phyloP scores from a whole-genome alignment of 768 basidiomycete genomes.

The Boletus reticuloceps region DNA sequence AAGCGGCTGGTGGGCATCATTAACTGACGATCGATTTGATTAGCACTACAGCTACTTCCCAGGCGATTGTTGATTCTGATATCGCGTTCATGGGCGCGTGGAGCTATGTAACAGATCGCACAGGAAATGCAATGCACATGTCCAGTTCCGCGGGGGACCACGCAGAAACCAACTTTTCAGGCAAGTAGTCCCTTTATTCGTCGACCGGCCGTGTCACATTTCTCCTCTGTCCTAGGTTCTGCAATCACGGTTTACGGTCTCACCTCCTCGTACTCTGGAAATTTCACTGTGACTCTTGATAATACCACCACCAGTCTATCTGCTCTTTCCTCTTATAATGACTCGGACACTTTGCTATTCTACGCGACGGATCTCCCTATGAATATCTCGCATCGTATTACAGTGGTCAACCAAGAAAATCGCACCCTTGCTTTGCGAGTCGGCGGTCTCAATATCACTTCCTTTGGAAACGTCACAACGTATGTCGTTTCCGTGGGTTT shows the following conservation, averaged over 20 bases:
- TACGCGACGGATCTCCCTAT: slow-evolving; percentile 61
- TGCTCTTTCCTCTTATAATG: slow-evolving; percentile 51
- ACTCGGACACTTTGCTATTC: slow-evolving; percentile 56
- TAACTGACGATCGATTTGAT: slow-evolving; percentile 22
- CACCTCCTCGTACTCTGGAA: slow-evolving; percentile 55
- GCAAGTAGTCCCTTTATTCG: slow-evolving; percentile 32
- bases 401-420: slow-evolving; percentile 56
- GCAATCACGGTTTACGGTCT: slow-evolving; percentile 59
- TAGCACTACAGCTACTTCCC: slow-evolving; percentile 36
- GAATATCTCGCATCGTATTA: slow-evolving; percentile 44
- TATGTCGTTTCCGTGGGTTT: slow-evolving; percentile 19
- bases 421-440: slow-evolving; percentile 47
- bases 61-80: slow-evolving; percentile 41
- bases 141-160: slow-evolving; percentile 45
- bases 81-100: slow-evolving; percentile 58
- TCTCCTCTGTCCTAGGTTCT: slow-evolving; percentile 43
- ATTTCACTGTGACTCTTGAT: slow-evolving; percentile 57
- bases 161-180: slow-evolving; percentile 43
- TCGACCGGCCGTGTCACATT: background rate
- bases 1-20: slow-evolving; percentile 10
- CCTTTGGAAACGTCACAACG: slow-evolving; percentile 33
- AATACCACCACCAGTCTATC: slow-evolving; percentile 46
- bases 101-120: slow-evolving; percentile 38
- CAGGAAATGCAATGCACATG: slow-evolving; percentile 30
- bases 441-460: slow-evolving; percentile 50